Conservation (phyloP, 768 basidiomycete genomes). For the Calocybe indica region DNA sequence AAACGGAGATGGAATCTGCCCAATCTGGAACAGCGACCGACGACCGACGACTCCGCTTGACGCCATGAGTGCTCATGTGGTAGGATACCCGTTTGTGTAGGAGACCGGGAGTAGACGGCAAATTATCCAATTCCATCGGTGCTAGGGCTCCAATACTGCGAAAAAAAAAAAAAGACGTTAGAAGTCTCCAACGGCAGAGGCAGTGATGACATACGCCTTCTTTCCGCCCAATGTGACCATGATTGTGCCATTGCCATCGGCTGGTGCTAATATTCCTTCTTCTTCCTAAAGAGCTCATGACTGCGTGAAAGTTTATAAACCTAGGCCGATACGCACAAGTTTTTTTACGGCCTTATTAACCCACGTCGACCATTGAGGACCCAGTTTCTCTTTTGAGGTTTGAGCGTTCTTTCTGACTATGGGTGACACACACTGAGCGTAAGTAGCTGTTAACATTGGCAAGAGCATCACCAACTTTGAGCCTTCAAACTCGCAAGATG, state of each 20-base stretch:
- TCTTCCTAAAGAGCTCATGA: conserved; percentile 25
- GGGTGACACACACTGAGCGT: neutral
- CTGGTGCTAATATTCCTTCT: conserved; percentile 34
- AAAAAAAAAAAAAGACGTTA: neutral
- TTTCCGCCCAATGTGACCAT: conserved; percentile 37
- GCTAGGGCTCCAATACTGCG: conserved; percentile 27
- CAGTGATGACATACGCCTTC: conserved; percentile 32
- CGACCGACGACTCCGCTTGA: conserved; percentile 16
- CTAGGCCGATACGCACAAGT: conserved; percentile 24
- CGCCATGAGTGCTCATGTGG: conserved; percentile 20
- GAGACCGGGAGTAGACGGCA: conserved; percentile 10
- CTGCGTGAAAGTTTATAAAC: neutral
- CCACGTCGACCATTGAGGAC: conserved; percentile 44
- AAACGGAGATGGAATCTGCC: neutral
- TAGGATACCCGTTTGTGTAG: conserved; percentile 34
- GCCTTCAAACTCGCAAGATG: conserved; percentile 41
- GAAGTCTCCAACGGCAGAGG: neutral
- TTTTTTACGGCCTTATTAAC: conserved; percentile 38
- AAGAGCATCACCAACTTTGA: conserved; percentile 25
- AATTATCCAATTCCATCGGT: conserved; percentile 7
- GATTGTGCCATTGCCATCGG: conserved; percentile 28
- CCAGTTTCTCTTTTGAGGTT: conserved; percentile 36
- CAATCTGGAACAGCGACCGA: conserved; percentile 2
- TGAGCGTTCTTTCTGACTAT: conserved; percentile 42
- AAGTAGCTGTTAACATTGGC: too few relatives aligned